Base-by-base conservation (phyloP, 2,329 filamentous ascomycete genomes). In the Talaromyces sp. region DNA sequence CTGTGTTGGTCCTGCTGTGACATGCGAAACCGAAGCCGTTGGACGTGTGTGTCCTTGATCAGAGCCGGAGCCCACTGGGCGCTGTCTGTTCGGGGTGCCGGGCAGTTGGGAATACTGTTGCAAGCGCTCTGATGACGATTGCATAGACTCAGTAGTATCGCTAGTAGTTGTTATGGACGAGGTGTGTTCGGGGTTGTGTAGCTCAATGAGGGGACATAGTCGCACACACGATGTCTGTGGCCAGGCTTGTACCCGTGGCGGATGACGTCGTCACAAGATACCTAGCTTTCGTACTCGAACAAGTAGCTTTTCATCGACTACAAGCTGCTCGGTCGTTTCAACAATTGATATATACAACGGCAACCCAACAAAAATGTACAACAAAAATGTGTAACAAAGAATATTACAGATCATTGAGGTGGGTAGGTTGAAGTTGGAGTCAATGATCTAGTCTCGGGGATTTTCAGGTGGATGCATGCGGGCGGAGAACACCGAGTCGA, bases 241-340 rank as follows among this genome's bases (percentile, higher is more conserved):
- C 33, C 25, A 37, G 25, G 35, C 25, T 21, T 37, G 52, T 23
- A 39, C 54, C 48, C 25, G 62, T 60, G 62, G 62, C 62, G 62
- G 50, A 63, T 63, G 62, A 63, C 62, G 62, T 63, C 62, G 62
- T 57, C 35, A 21, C 50, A 54, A 35, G 50, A 54, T 54, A 37
- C n/a, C 18, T 12, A 54, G 48, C n/a, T 54, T 8, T 21, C 35
- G 31, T 18, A 54, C 5, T n/a, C 23, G 23, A 3, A 3, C 23
- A 1, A 5, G 11, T 54, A 9, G 50, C n/a, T 54, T 31, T 35
- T 54, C 50, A 35, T 54, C 50, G 31, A 37, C n/a, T 16, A 8
- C n/a, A 8, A 4, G 31, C 5, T 14, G 5, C 4, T 21, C 14
- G n/a, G 21, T 35, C 1, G 18, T 23, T 52, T 2, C 6, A 52